Base-by-base conservation (phyloP, 1,139 yeast species). In the Kodamaea arcana region DNA sequence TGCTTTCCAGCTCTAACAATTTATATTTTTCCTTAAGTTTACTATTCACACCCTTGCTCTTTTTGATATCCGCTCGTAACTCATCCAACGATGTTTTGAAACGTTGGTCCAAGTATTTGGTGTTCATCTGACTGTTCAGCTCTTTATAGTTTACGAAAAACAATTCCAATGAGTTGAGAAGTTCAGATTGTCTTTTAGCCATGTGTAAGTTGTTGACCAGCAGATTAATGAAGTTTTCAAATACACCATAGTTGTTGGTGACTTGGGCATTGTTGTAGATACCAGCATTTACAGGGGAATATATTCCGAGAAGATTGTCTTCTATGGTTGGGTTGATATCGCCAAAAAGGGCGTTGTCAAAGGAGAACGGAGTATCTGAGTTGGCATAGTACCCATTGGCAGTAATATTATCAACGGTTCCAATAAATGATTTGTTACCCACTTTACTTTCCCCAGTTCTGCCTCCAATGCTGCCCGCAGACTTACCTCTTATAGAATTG, bases 341-440 rank as follows among this genome's bases (percentile, higher is more conserved):
- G 27, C 95, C 90, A 59, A 85, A 87, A 49, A 87, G 70, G 2
- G 94, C 83, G 15, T 78, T 79, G 51, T 83, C 94, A 47, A 84
- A 74, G 4, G 34, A 31, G 13, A 8, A 4, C 4, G 32, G 11
- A n/a, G n/a, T n/a, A n/a, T n/a, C n/a, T 2, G 81, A 36, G 6
- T 17, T 38, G 15, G 7, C 23, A 7, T 6, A 9, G 9, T 18
- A 18, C 9, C 9, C 22, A 7, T 18, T 33, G 22, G 33, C 15
- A 30, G 36, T 15, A 15, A 10, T 24, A 9, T 12, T 20, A 15
- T 18, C 29, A 13, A 6, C 18, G 15, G 21, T n/a, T 15, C 10
- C 25, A 22, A 22, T 21, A n/a, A 17, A 11, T 24, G 15, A 24
- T 26, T 30, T 16, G 21, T 5, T 11, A 31, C 24, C 25, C 24